Percentiles rank a stretch among this genome's conserved stretches.
Evolutionary conservation across 257 asterid genomes (phyloP).

Genomic region (Striga asiatica): DNA sequence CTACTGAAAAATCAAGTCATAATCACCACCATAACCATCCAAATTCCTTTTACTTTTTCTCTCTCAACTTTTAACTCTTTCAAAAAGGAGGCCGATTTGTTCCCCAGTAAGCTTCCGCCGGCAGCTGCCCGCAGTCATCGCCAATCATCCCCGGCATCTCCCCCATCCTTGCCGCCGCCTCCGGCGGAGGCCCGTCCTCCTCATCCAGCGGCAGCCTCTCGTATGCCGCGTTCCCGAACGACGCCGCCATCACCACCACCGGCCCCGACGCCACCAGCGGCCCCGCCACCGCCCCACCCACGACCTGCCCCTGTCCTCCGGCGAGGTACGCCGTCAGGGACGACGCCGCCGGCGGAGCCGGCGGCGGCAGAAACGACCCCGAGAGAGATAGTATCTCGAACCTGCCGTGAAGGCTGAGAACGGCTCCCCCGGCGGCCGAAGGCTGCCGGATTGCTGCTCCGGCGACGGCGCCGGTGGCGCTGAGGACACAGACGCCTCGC

Average conservation of each 20-base stretch:
- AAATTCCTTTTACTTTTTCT: too few relatives aligned
- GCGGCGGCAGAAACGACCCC: slow-evolving; percentile 82
- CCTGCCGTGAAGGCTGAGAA: slow-evolving; percentile 61
- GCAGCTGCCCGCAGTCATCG: too few relatives aligned
- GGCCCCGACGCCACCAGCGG: slow-evolving; percentile 78
- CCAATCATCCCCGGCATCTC: slow-evolving; percentile 26
- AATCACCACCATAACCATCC: too few relatives aligned
- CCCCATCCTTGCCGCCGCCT: slow-evolving; percentile 25
- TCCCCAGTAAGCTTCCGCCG: slow-evolving; percentile 69
- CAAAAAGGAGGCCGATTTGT: slow-evolving; percentile 62
- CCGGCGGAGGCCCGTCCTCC: slow-evolving; percentile 35
- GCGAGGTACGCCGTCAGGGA: slow-evolving; percentile 69
- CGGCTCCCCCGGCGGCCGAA: slow-evolving; percentile 60
- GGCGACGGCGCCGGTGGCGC: slow-evolving; percentile 75
- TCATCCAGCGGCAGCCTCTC: slow-evolving; percentile 90
- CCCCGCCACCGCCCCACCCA: slow-evolving; percentile 90
- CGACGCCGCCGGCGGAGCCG: slow-evolving; percentile 85
- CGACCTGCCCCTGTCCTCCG: slow-evolving; percentile 90
- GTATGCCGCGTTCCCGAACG: slow-evolving; percentile 86
- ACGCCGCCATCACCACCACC: slow-evolving; percentile 88
- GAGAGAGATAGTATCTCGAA: slow-evolving; percentile 83
- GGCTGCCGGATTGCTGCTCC: slow-evolving; percentile 80
- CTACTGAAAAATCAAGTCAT: too few relatives aligned
- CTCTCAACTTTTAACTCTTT: too few relatives aligned
- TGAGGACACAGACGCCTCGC: slow-evolving; percentile 72